Percentiles rank a stretch among this genome's conserved stretches.
These are phyloP conservation scores for Peronospora tabacina DNA, from an alignment of 352 stramenopile genomes.

Conservation along the genomic window DNA sequence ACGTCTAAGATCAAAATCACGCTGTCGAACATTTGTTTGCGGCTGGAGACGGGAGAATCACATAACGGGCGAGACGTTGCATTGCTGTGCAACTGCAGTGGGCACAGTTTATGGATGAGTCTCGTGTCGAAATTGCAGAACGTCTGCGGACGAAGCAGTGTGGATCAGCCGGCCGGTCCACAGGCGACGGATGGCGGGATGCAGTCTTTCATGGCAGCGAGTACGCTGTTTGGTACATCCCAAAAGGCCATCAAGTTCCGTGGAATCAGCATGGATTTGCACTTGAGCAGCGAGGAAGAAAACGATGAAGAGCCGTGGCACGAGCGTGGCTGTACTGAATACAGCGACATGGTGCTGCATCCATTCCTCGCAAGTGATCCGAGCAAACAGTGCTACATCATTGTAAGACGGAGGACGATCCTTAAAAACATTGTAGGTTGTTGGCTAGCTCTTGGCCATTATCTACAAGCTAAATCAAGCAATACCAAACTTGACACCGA, in stretches of 20 bases:
- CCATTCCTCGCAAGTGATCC: slow-evolving; percentile 65
- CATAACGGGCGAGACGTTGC: slow-evolving; percentile 58
- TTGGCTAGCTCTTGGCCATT: too few relatives aligned
- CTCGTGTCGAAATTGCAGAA: slow-evolving; percentile 64
- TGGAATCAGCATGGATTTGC: slow-evolving; percentile 74
- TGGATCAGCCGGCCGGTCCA: slow-evolving; percentile 26
- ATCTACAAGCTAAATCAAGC: too few relatives aligned
- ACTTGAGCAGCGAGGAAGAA: slow-evolving; percentile 51
- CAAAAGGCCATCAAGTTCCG: slow-evolving; percentile 83
- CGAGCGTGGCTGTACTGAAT: slow-evolving; percentile 23
- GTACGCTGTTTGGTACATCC: slow-evolving; percentile 72
- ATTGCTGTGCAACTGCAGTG: slow-evolving; percentile 67
- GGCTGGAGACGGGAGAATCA: slow-evolving; percentile 59
- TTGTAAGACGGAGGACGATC: too few relatives aligned
- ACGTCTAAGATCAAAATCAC: slow-evolving; percentile 88
- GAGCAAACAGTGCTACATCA: slow-evolving; percentile 66
- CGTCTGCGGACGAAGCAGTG: slow-evolving; percentile 46
- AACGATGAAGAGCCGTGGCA: slow-evolving; percentile 31
- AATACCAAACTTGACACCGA: too few relatives aligned
- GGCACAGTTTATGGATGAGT: slow-evolving; percentile 81
- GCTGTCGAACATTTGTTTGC: slow-evolving; percentile 77
- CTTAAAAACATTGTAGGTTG: too few relatives aligned
- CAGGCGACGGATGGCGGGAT: slow-evolving; percentile 32
- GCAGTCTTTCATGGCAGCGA: slow-evolving; percentile 69
- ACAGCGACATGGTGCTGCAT: slow-evolving; percentile 41